These are phyloP conservation scores for Fusarium sp. DNA, from an alignment of 2,329 filamentous ascomycete species.

Conservation along the genomic window DNA sequence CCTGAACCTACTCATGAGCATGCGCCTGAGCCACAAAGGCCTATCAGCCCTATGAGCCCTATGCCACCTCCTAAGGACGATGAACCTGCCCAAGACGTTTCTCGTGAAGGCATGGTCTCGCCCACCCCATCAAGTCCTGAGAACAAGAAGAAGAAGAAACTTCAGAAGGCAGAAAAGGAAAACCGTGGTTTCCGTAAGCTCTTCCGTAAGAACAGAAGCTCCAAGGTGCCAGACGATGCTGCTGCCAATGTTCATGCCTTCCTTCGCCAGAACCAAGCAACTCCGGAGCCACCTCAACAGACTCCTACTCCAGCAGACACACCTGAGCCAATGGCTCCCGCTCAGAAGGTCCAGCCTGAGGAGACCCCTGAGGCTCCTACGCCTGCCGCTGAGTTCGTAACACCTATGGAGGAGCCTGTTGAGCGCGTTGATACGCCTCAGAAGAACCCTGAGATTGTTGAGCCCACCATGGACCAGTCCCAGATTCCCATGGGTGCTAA, in stretches of 20 bases:
- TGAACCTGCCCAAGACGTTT: conserved; percentile 27
- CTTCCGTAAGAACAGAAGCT: conserved; percentile 72
- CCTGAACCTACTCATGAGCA: conserved; percentile 16
- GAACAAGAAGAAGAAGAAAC: conserved; percentile 59
- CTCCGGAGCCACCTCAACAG: conserved; percentile 37
- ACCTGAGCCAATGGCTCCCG: conserved; percentile 43
- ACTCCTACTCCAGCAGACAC: conserved; percentile 40
- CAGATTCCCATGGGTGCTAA: conserved; percentile 34
- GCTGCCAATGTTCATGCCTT: conserved; percentile 63
- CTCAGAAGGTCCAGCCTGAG: conserved; percentile 12
- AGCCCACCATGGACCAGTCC: conserved; percentile 36
- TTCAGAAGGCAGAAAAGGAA: conserved; percentile 65
- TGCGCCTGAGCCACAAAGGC: conserved; percentile 17
- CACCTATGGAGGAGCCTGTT: conserved; percentile 42
- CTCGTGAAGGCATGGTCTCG: conserved; percentile 40
- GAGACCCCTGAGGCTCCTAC: conserved; percentile 34
- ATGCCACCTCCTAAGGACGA: conserved; percentile 46
- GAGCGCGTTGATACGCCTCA: conserved; percentile 38
- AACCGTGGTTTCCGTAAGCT: conserved; percentile 71
- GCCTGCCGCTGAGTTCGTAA: conserved; percentile 36
- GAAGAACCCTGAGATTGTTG: conserved; percentile 37
- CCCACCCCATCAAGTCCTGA: conserved; percentile 56
- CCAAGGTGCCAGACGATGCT: conserved; percentile 67
- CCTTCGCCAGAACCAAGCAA: conserved; percentile 56
- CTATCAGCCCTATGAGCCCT: conserved; percentile 34